Base-by-base conservation (phyloP, 202 grass and related monocot species). In the Cymbopogon flexuosus region DNA sequence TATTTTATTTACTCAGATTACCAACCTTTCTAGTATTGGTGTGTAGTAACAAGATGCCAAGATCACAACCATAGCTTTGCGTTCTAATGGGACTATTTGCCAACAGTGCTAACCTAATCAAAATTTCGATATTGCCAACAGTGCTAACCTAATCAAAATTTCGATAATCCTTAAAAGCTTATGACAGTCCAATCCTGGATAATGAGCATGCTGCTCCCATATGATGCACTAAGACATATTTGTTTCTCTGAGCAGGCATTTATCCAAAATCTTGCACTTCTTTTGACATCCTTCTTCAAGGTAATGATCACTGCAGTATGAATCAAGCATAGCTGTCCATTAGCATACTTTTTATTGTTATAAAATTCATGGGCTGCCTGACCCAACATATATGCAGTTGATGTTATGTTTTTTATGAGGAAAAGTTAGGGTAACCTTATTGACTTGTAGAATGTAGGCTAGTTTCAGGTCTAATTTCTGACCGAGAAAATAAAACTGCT, bases 201-300 rank as follows among this genome's bases (percentile, higher is more conserved):
- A 67, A 52, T 68, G 11, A 76, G 79, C 77, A 68, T 86, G 88
- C 65, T 88, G 84, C 81, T 86, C 58, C 77, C 79, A 80, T 79
- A 62, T 86, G 81, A 72, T 59, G 59, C 47, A 72, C 59, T 75
- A 66, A 78, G n/a, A 78, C 41, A 34, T 65, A 46, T 10, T 63
- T 77, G 31, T 51, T 76, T 77, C 37, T 63, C 14, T 45, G 37
- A 42, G 41, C 80, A 95, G 92, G 94, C 91, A 75, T 97, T 97
- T 87, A 90, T 97, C 70, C 91, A 97, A 90, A 97, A 97, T 83
- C 81, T 97, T 56, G 91, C 94, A 15, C 75, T 97, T 33, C 93
- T 97, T 72, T 97, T 94, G 78, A 92, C 94, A 74, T 88, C 94
- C 70, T 97, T 97, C 85, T 94, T 82, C 47, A 97, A 97, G 94